phyloP scores from a whole-genome alignment of 139 green algal genomes.

The Chlamydomonas sp. region DNA sequence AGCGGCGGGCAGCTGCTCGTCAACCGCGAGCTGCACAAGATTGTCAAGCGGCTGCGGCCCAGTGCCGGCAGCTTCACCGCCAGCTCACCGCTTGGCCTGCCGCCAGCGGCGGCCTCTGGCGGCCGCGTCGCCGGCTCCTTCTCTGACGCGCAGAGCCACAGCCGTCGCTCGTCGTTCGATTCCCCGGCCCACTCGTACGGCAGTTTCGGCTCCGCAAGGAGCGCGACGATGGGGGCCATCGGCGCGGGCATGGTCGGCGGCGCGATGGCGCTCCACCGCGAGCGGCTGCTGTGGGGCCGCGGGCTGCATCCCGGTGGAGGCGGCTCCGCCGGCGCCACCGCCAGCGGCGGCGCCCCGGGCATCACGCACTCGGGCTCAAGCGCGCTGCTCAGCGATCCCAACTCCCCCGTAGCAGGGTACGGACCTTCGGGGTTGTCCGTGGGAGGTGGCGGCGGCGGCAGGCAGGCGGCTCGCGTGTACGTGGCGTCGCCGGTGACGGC shows the following conservation, averaged over 20 bases:
- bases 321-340: background rate
- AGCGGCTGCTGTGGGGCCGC: background rate
- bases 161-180: conserved; percentile 29
- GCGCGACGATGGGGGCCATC: background rate
- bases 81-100: conserved; percentile 19
- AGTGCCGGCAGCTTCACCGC: conserved; percentile 9
- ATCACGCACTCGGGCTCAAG: no score
- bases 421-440: no score
- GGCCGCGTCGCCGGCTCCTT: conserved; percentile 8
- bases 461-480: background rate
- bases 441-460: no score
- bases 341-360: background rate
- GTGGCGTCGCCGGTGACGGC: background rate
- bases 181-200: conserved; percentile 15
- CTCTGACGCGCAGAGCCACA: background rate
- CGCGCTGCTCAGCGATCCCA: conserved; percentile 7
- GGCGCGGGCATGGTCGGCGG: background rate
- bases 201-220: conserved; percentile 9
- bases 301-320: background rate
- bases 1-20: background rate
- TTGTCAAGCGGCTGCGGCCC: conserved; percentile 21
- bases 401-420: conserved; percentile 6
- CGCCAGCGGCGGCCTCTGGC: background rate
- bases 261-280: background rate
- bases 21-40: conserved; percentile 27